phyloP scores from a whole-genome alignment of 2,329 filamentous ascomycete species.

The Bisporella sp. region DNA sequence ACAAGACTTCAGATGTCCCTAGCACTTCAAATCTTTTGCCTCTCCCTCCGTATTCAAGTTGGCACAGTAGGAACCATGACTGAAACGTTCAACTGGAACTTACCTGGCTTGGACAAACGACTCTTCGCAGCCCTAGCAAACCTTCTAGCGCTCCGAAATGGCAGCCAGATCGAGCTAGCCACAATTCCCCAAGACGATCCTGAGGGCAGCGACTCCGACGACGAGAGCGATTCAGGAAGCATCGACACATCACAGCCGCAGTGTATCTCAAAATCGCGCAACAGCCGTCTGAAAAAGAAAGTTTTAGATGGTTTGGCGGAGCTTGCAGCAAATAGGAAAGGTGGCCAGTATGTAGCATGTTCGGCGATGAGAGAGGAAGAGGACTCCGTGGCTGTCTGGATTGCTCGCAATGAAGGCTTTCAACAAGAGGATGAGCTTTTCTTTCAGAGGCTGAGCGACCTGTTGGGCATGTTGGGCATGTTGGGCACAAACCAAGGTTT shows the following conservation, averaged over 20 bases:
- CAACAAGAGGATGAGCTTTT: neutral
- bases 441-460: neutral
- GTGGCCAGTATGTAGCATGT: conserved; percentile 1
- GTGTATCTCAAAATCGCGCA: neutral
- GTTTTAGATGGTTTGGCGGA: conserved; percentile 5
- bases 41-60: no score
- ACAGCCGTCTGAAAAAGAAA: neutral
- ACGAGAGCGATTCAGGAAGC: neutral
- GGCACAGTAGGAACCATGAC: no score
- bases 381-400: conserved; percentile 1
- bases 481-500: neutral
- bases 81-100: neutral
- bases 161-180: neutral
- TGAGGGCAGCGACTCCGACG: neutral
- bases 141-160: conserved; percentile 4
- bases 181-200: neutral
- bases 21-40: no score
- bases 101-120: neutral
- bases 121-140: conserved; percentile 1
- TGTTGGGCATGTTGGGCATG: neutral
- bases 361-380: conserved; percentile 3
- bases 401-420: conserved; percentile 4
- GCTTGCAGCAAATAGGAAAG: conserved; percentile 1
- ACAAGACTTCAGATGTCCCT: no score
- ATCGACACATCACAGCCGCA: neutral